Evolutionary conservation across 139 green algal species (phyloP).

Genomic region (Chlorella sp.): DNA sequence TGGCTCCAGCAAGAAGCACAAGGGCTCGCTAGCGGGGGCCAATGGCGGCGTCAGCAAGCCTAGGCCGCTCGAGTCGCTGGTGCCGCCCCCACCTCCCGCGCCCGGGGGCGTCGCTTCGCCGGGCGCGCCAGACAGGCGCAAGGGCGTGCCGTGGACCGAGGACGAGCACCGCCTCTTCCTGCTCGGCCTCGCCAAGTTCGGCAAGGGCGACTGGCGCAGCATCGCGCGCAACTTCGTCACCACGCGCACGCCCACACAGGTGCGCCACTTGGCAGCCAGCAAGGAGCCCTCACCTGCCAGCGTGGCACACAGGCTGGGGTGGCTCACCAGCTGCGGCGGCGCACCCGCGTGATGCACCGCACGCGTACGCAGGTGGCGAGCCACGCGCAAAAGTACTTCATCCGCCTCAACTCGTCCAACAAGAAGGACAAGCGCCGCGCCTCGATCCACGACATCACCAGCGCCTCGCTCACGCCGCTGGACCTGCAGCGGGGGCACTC

Average conservation of each 20-base stretch:
- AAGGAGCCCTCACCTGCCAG: no score
- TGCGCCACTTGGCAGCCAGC: no score
- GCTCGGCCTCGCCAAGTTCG: conserved; percentile 86
- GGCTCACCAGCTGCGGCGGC: no score
- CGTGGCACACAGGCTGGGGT: no score
- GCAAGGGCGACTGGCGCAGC: conserved; percentile 91
- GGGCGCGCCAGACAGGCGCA: conserved; percentile 47
- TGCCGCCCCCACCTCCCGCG: no score
- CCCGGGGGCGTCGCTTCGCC: no score
- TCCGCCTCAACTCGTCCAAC: conserved; percentile 75
- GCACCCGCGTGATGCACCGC: no score
- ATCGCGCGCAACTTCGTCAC: conserved; percentile 92
- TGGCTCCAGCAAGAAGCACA: no score
- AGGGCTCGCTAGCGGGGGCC: no score
- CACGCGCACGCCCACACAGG: conserved; percentile 85
- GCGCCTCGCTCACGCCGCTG: conserved; percentile 34
- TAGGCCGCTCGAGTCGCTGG: no score
- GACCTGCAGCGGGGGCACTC: no score
- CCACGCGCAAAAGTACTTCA: conserved; percentile 77
- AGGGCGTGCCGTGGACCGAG: conserved; percentile 93
- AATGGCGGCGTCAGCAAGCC: no score
- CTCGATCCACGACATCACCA: conserved; percentile 88
- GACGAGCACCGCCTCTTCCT: conserved; percentile 93
- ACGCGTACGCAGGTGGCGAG: conserved; percentile 78
- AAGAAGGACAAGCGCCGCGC: conserved; percentile 85